Evolutionary conservation across 139 green algal genomes (phyloP).

Genomic region (Micractinium conductrix): DNA sequence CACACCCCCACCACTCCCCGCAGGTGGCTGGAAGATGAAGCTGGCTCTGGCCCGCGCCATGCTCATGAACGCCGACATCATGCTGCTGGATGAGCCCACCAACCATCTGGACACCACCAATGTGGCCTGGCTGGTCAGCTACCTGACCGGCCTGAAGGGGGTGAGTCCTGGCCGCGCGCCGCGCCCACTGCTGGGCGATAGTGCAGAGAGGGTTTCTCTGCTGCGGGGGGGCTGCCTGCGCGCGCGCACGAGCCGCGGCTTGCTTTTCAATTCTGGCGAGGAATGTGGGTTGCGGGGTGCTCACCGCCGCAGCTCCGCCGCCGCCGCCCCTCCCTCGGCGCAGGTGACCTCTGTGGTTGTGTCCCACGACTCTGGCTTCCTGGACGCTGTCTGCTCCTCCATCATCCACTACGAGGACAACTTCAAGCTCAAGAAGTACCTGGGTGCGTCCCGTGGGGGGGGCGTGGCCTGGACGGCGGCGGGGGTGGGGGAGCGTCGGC

Average conservation of each 20-base stretch:
- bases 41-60: constrained; percentile 75
- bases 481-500: neutral
- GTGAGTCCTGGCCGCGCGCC: constrained; percentile 43
- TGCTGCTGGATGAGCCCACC: constrained; percentile 91
- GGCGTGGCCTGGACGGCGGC: constrained; percentile 35
- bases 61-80: constrained; percentile 86
- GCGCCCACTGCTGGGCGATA: too few species aligned
- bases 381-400: constrained; percentile 76
- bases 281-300: too few species aligned
- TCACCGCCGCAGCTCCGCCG: too few species aligned
- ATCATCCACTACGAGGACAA: constrained; percentile 84
- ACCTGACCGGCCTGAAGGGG: constrained; percentile 66
- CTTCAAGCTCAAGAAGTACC: constrained; percentile 69
- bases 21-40: constrained; percentile 87
- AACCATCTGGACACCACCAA: constrained; percentile 94
- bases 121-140: constrained; percentile 75
- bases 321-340: too few species aligned
- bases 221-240: neutral
- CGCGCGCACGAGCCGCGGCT: too few species aligned
- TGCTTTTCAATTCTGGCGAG: too few species aligned
- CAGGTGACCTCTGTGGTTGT: constrained; percentile 74
- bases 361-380: constrained; percentile 79
- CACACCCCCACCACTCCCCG: too few species aligned
- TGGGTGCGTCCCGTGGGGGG: neutral
- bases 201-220: too few species aligned